Evolutionary conservation across 768 basidiomycete species (phyloP).

Genomic region (Boletus sp.): DNA sequence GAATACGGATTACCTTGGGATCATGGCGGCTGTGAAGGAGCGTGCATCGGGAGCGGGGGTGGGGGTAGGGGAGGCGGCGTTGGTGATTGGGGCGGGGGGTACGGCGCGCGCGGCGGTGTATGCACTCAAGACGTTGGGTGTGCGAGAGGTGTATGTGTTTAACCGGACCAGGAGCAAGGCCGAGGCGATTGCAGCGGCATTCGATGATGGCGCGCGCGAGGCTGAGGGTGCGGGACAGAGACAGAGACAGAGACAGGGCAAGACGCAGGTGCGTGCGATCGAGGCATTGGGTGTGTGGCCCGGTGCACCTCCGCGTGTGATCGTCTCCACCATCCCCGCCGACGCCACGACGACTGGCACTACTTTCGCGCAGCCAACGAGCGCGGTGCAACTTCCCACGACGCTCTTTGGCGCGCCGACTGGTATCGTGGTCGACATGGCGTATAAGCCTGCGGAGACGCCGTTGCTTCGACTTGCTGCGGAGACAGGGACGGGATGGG

Average conservation of each 20-base stretch:
- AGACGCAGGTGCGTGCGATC: slow-evolving; percentile 55
- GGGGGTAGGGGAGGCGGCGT: slow-evolving; percentile 38
- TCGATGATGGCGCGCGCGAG: slow-evolving; percentile 37
- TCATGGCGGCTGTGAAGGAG: slow-evolving; percentile 52
- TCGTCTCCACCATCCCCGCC: slow-evolving; percentile 88
- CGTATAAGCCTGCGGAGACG: slow-evolving; percentile 86
- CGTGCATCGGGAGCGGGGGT: slow-evolving; percentile 37
- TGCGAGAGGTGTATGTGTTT: slow-evolving; percentile 73
- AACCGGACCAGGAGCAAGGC: slow-evolving; percentile 83
- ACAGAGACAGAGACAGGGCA: not conserved
- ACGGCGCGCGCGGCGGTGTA: slow-evolving; percentile 94
- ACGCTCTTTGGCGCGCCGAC: slow-evolving; percentile 60
- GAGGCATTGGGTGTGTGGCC: slow-evolving; percentile 57
- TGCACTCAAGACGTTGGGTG: slow-evolving; percentile 69
- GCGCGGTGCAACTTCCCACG: slow-evolving; percentile 48
- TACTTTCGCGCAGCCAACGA: not conserved
- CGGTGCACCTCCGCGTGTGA: slow-evolving; percentile 56
- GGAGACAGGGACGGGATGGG: slow-evolving; percentile 52
- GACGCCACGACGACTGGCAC: slow-evolving; percentile 44
- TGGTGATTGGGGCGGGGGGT: slow-evolving; percentile 94
- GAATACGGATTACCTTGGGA: slow-evolving; percentile 96
- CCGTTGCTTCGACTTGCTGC: slow-evolving; percentile 72
- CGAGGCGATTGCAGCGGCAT: slow-evolving; percentile 58
- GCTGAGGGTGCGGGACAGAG: not conserved
- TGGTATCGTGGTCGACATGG: slow-evolving; percentile 87